Evolutionary conservation across 2,329 filamentous ascomycete species (phyloP).

Genomic region (Pseudopyrenochaeta lycopersici): DNA sequence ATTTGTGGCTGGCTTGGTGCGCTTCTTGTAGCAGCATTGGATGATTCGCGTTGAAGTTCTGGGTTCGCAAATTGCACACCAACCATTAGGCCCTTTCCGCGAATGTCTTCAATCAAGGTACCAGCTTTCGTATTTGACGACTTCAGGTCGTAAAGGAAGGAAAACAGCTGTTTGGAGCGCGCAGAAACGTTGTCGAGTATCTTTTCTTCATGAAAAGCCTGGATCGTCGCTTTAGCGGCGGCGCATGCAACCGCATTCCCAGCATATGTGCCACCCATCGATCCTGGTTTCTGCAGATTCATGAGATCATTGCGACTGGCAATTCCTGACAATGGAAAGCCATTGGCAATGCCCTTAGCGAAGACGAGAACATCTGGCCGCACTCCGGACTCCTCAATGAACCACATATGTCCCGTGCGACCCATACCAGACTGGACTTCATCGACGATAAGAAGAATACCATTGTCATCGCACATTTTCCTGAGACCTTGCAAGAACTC

Average conservation of each 20-base stretch:
- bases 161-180: conserved; percentile 37
- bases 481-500: conserved; percentile 47
- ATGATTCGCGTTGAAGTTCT: conserved; percentile 25
- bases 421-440: conserved; percentile 57
- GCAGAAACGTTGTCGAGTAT: conserved; percentile 38
- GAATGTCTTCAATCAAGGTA: conserved; percentile 38
- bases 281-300: conserved; percentile 39
- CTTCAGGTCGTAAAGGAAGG: conserved; percentile 34
- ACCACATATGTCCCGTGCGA: conserved; percentile 56
- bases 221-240: conserved; percentile 35
- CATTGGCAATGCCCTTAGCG: conserved; percentile 44
- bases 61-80: conserved; percentile 37
- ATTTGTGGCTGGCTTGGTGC: conserved; percentile 29
- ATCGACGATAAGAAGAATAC: conserved; percentile 54
- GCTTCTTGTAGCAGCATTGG: conserved; percentile 24
- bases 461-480: conserved; percentile 55
- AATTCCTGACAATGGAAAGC: conserved; percentile 40
- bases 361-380: conserved; percentile 56
- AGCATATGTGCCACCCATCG: conserved; percentile 42
- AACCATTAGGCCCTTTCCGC: conserved; percentile 38
- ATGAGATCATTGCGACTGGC: conserved; percentile 37
- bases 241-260: conserved; percentile 41
- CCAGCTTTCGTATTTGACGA: conserved; percentile 34
- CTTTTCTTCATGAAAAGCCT: conserved; percentile 37
- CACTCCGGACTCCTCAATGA: conserved; percentile 54